Percentiles rank a stretch among this genome's conserved stretches.
Conservation (phyloP, 768 basidiomycete genomes). For the Leucocoprinus birnbaumii region DNA sequence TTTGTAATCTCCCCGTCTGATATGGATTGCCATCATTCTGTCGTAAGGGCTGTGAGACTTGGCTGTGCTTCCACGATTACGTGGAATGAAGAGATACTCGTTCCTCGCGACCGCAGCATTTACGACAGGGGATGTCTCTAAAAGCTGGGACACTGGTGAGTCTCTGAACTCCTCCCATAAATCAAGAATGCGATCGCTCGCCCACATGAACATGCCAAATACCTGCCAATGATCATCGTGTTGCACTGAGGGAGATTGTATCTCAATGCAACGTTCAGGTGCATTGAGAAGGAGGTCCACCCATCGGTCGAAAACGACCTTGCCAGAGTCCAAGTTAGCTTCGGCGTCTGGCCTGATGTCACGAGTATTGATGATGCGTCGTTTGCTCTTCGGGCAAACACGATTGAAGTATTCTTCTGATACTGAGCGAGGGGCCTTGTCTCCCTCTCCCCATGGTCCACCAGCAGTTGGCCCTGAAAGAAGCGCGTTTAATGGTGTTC, state of each 20-base stretch:
- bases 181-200: conserved; percentile 31
- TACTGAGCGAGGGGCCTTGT: conserved; percentile 41
- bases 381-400: conserved; percentile 40
- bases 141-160: conserved; percentile 39
- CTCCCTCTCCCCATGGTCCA: conserved; percentile 34
- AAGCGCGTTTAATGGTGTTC: conserved; percentile 40
- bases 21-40: conserved; percentile 48
- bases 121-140: conserved; percentile 41
- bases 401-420: conserved; percentile 39
- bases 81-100: conserved; percentile 34
- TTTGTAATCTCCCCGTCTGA: conserved; percentile 50
- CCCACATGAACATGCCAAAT: conserved; percentile 46
- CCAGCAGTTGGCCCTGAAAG: conserved; percentile 42
- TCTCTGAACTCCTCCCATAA: conserved; percentile 42
- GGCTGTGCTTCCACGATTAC: conserved; percentile 18
- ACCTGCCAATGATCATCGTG: conserved; percentile 38
- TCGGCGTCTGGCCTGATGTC: conserved; percentile 34
- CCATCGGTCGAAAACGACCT: conserved; percentile 39
- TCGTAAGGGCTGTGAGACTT: conserved; percentile 35
- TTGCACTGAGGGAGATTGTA: conserved; percentile 26
- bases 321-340: conserved; percentile 27
- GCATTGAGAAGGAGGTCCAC: conserved; percentile 33
- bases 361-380: conserved; percentile 33
- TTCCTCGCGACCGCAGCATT: conserved; percentile 41
- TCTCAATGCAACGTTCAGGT: conserved; percentile 41